Evolutionary conservation across 768 basidiomycete species (phyloP), one percentile per base, ranked within the genome.

Genomic region (Psilocybe cyanescens): DNA sequence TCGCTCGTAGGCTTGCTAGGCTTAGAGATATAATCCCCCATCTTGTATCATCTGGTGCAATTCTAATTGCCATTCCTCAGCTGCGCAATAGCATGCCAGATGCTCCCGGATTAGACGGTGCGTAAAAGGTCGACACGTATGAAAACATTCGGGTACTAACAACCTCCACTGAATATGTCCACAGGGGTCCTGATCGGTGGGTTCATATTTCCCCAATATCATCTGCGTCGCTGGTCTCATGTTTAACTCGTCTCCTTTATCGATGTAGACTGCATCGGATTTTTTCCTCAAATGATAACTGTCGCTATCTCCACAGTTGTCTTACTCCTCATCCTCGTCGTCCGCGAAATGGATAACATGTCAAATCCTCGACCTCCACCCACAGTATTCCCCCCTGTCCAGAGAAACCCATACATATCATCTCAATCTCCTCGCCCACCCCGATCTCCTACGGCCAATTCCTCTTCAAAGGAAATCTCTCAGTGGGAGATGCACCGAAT

Each of bases 281-380:
- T 80, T 69, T 86, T 87, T 67, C 83, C 85, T 4, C 85, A 87
- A 67, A 85, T 86, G 81, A 72, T 84, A 28, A 70, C 82, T 30
- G 69, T 75, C n/a, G 75, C 76, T 7, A 68, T 77, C 1, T 80
- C 79, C 8, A 74, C 75, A 14, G 70, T 83, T 30, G 56, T 69
- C n/a, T 72, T 86, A 1, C 71, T 85, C 29, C 69, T 80, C 33
- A 75, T 78, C 12, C 60, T 83, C 24, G 75, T 78, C 12, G 71
- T 75, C n/a, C 78, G 76, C 35, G 84, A 84, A 69, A 58, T 77
- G 37, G 75, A 78, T 55, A 48, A 39, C 46, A 62, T 68, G 45
- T 62, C 64, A 41, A 31, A 64, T 8, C 55, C 60, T 39, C 55
- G 45, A 5, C 52, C 62, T 29, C 44, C 54, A 3, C 61, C 59